A percentile compares a stretch with the other conserved stretches of the same genome.
Evolutionary conservation across 106 monocot genomes (phyloP).

Genomic region (Dendrobium nobile): DNA sequence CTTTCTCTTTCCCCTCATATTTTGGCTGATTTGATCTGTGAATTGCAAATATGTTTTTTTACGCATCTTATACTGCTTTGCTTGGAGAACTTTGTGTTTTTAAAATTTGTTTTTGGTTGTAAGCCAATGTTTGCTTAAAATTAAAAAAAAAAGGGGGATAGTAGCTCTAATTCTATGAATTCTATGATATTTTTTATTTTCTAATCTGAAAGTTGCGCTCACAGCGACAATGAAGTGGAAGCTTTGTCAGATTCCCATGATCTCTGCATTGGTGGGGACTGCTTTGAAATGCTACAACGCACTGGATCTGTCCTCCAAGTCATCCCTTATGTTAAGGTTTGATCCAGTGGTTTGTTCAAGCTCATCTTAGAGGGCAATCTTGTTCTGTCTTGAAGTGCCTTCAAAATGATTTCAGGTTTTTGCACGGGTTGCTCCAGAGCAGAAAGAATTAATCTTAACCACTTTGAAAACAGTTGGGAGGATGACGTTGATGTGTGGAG

Average conservation of each 20-base stretch:
- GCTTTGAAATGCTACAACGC: conserved; percentile 83
- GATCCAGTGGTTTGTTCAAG: neutral
- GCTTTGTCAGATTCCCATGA: conserved; percentile 75
- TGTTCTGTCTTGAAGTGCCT: neutral
- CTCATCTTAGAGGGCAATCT: neutral
- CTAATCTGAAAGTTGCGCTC: neutral
- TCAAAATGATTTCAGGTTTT: conserved; percentile 57
- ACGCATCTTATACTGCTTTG: neutral
- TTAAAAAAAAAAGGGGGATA: neutral
- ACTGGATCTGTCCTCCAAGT: conserved; percentile 72
- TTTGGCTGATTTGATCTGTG: neutral
- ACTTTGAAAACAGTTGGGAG: conserved; percentile 91
- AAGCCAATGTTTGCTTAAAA: neutral
- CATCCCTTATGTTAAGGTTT: conserved; percentile 92
- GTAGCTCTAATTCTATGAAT: neutral
- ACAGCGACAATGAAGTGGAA: conserved; percentile 73
- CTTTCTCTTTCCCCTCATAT: neutral
- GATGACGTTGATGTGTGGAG: conserved; percentile 99
- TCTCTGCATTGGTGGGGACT: conserved; percentile 97
- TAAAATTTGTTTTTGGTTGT: neutral
- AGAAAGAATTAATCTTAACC: conserved; percentile 91
- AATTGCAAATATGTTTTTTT: neutral
- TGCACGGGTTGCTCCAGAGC: conserved; percentile 96
- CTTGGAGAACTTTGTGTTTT: neutral
- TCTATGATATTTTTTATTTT: too few species aligned